Evolutionary conservation across 768 basidiomycete species (phyloP).

Genomic region (Phlebiopsis gigantea): DNA sequence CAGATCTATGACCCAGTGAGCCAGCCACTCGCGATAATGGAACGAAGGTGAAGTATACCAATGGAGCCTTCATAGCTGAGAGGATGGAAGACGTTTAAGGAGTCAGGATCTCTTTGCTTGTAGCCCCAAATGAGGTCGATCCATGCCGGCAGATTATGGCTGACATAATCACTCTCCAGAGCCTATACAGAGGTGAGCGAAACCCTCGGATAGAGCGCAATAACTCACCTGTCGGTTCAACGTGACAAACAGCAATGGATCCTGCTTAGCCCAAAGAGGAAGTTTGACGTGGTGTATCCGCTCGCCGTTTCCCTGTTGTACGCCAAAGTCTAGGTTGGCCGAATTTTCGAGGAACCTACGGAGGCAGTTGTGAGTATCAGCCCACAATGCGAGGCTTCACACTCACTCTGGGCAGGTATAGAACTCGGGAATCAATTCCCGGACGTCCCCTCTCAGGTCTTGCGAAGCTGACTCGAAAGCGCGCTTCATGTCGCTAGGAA

Average conservation of each 20-base stretch:
- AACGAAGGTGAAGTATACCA: conserved; percentile 31
- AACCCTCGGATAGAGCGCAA: conserved; percentile 33
- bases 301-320: conserved; percentile 67
- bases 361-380: neutral
- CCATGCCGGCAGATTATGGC: conserved; percentile 80
- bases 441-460: conserved; percentile 87
- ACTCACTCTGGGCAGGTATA: conserved; percentile 77
- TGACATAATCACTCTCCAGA: conserved; percentile 82
- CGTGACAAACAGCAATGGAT: conserved; percentile 77
- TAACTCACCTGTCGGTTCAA: conserved; percentile 76
- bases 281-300: conserved; percentile 83
- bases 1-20: conserved; percentile 46
- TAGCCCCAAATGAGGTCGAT: conserved; percentile 93
- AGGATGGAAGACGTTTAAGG: conserved; percentile 87
- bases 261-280: conserved; percentile 84
- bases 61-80: conserved; percentile 91
- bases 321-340: conserved; percentile 74
- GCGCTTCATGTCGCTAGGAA: conserved; percentile 62
- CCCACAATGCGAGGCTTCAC: neutral
- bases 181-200: conserved; percentile 44
- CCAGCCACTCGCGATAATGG: neutral
- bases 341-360: conserved; percentile 79
- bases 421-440: conserved; percentile 90
- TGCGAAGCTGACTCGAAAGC: conserved; percentile 81
- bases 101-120: conserved; percentile 73